Base-by-base conservation (phyloP, 495 filamentous ascomycete genomes). In the Clohesyomyces aquaticus region DNA sequence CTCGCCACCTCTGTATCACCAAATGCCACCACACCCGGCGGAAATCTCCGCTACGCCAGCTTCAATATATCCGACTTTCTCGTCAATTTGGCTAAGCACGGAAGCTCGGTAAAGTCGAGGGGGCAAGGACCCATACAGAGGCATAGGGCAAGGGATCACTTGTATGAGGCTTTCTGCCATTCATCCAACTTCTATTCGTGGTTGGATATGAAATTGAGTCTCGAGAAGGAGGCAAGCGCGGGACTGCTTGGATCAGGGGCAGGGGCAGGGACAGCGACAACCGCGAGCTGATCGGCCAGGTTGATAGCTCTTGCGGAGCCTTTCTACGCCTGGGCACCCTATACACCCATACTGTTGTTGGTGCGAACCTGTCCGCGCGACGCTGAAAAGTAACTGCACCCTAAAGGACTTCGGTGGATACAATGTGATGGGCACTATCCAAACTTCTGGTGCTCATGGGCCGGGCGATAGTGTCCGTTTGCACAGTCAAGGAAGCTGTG, bases 151-250 rank as follows among this genome's bases (percentile, higher is more conserved):
- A 45, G 70, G 18, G 70, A 74, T 59, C 56, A 21, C 19, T 35
- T 75, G 11, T 75, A 75, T 52, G 57, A 61, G 48, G 46, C n/a
- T 42, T 75, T 75, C 52, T 74, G 72, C 41, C 53, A 58, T 23
- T 68, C 58, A 1, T 62, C 72, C 4, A 74, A 71, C 48, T 75
- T 75, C 48, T 74, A 71, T 51, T 69, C 70, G 3, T 75, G 73
- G 73, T 50, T 75, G 11, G 72, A 75, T 53, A 74, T 74, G 72
- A 75, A 75, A 51, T 45, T 74, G 16, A 65, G 65, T 28, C 51
- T 75, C 21, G 73, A 75, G 55, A 71, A 70, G 38, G 72, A 74
- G 65, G 72, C 72, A 2, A 66, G 58, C 16, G 72, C 66, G 11
- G 72, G 72, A 4, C 28, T 71, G 9, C 46, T 71, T 1, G 57